phyloP scores from a whole-genome alignment of 176 grass and related monocot species.

The Carex littledalei region DNA sequence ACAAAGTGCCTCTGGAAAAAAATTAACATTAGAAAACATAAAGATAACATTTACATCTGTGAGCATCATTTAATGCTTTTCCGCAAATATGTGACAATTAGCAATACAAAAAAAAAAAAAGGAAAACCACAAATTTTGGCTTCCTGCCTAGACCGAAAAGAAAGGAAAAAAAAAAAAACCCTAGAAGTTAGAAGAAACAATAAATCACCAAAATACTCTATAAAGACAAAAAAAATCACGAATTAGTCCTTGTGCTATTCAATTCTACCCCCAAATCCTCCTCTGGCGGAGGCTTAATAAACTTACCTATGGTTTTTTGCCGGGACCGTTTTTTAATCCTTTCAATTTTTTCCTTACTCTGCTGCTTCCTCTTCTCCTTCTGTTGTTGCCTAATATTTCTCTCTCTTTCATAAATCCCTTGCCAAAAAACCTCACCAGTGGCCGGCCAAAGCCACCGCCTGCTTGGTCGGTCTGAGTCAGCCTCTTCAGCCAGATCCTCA shows the following conservation, averaged over 20 bases:
- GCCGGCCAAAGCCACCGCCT: constrained; percentile 81
- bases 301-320: constrained; percentile 86
- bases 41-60: constrained; percentile 8
- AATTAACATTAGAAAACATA: background rate
- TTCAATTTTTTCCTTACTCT: constrained; percentile 79
- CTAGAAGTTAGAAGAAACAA: constrained; percentile 16
- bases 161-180: background rate
- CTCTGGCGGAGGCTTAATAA: constrained; percentile 76
- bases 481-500: constrained; percentile 89
- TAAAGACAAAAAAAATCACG: constrained; percentile 8
- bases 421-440: constrained; percentile 88
- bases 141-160: background rate
- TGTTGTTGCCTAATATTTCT: constrained; percentile 67
- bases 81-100: constrained; percentile 8
- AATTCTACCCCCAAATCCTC: constrained; percentile 18
- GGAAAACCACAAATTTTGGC: background rate
- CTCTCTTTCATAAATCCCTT: constrained; percentile 85
- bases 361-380: constrained; percentile 76
- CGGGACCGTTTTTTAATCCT: constrained; percentile 73
- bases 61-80: background rate
- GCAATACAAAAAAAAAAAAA: background rate
- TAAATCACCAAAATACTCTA: background rate
- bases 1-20: background rate
- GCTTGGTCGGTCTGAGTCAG: constrained; percentile 44
- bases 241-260: constrained; percentile 23